Evolutionary conservation across 1,284 basidiomycete genomes (phyloP).

Genomic region (Irpex lacteus): DNA sequence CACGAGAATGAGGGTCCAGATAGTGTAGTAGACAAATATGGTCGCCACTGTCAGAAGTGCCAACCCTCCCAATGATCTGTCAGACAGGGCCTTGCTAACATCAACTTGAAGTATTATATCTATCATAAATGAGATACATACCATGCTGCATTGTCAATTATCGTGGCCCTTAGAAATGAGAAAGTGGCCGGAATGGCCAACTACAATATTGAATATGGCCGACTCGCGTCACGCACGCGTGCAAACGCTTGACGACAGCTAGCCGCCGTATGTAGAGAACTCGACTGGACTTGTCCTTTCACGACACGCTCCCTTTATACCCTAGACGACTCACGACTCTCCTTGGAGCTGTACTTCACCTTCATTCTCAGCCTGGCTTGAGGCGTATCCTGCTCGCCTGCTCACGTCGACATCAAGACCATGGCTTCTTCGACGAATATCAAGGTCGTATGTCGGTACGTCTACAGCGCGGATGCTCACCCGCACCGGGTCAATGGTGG

Average conservation of each 20-base stretch:
- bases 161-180: neutral
- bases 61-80: constrained; percentile 75
- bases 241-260: constrained; percentile 27
- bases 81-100: constrained; percentile 64
- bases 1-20: constrained; percentile 87
- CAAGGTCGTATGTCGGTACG: constrained; percentile 92
- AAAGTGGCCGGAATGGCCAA: neutral
- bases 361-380: constrained; percentile 10
- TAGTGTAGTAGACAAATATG: constrained; percentile 88
- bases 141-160: neutral
- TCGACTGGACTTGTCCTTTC: constrained; percentile 13
- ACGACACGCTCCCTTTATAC: constrained; percentile 11
- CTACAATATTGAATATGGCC: neutral
- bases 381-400: constrained; percentile 10
- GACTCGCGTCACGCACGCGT: neutral
- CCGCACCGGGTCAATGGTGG: neutral
- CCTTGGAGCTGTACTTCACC: constrained; percentile 13
- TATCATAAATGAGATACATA: neutral
- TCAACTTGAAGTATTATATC: too few species aligned
- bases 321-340: constrained; percentile 18
- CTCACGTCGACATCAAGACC: neutral
- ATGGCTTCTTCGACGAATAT: constrained; percentile 80
- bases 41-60: constrained; percentile 79
- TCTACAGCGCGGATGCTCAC: neutral
- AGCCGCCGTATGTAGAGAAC: constrained; percentile 16